Evolutionary conservation across 371 early-diverging fungal species (phyloP).

Genomic region (Mortierella sp.): DNA sequence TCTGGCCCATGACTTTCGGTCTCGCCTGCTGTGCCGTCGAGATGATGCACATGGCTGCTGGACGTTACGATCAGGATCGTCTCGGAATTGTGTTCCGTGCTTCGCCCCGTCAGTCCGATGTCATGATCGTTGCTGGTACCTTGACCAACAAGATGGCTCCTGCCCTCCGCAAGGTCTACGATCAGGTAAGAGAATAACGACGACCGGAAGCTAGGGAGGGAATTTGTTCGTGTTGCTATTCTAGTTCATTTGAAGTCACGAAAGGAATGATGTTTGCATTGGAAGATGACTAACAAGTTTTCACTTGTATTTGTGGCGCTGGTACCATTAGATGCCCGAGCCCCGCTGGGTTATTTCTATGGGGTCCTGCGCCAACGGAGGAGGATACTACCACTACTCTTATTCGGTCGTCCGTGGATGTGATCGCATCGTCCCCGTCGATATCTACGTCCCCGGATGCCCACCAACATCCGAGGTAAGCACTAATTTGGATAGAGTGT

Average conservation of each 20-base stretch:
- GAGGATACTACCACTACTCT: conserved; percentile 99
- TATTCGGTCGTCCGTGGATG: conserved; percentile 97
- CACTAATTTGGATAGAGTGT: neutral
- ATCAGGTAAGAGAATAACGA: conserved; percentile 69
- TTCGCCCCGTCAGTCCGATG: conserved; percentile 97
- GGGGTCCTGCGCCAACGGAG: conserved; percentile 99
- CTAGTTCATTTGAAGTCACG: neutral
- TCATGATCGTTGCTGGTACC: conserved; percentile 99
- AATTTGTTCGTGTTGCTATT: neutral
- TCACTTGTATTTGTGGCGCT: neutral
- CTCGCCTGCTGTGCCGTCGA: conserved; percentile 98
- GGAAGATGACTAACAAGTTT: neutral
- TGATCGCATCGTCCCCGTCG: conserved; percentile 97
- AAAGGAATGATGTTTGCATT: neutral
- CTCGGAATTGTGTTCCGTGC: conserved; percentile 98
- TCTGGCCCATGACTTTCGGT: conserved; percentile 99
- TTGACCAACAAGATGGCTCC: conserved; percentile 99
- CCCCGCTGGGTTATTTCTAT: conserved; percentile 99
- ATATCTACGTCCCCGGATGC: conserved; percentile 98
- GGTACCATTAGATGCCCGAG: conserved; percentile 85
- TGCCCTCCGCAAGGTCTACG: conserved; percentile 95
- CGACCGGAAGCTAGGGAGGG: neutral
- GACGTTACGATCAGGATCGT: conserved; percentile 98
- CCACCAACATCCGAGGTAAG: conserved; percentile 94
- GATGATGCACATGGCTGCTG: conserved; percentile 99